phyloP scores from a whole-genome alignment of 2,329 filamentous ascomycete species.

The Sordariomycetes sp. region DNA sequence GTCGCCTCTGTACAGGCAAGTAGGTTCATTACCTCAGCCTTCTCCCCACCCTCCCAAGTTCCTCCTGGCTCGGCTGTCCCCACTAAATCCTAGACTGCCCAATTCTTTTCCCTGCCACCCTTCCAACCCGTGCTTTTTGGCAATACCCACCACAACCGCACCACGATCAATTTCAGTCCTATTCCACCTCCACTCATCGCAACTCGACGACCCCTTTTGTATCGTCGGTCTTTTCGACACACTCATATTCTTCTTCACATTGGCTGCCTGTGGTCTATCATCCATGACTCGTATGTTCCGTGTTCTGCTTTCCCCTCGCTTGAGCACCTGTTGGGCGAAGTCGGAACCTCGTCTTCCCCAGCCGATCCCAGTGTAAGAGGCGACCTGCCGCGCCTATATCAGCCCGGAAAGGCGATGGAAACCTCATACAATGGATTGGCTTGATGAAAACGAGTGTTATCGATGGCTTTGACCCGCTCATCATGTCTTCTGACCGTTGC shows the following conservation, averaged over 20 bases:
- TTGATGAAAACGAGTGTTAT: constrained; percentile 2
- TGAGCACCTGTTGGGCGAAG: neutral
- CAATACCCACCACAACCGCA: constrained; percentile 3
- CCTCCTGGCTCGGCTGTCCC: constrained; percentile 4
- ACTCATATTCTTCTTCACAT: neutral
- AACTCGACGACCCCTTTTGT: constrained; percentile 3
- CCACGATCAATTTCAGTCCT: constrained; percentile 4
- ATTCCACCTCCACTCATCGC: constrained; percentile 1
- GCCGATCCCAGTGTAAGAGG: constrained; percentile 1
- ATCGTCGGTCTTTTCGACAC: constrained; percentile 1
- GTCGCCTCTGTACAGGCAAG: constrained; percentile 17
- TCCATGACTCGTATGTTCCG: constrained; percentile 38
- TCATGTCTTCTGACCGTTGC: neutral
- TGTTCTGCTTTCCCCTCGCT: neutral
- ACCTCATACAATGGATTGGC: neutral
- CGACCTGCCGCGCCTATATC: neutral
- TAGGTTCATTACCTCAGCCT: constrained; percentile 13
- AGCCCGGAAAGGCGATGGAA: neutral
- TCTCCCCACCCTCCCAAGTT: constrained; percentile 9
- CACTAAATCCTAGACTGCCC: constrained; percentile 7
- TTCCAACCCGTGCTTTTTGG: constrained; percentile 5
- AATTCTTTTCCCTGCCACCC: constrained; percentile 7
- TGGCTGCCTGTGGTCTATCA: constrained; percentile 20
- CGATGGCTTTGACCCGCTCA: neutral
- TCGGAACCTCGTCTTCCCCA: constrained; percentile 1